A percentile compares a stretch with the other conserved stretches of the same genome.
Evolutionary conservation across 257 asterid genomes (phyloP).

Genomic region (Solanum acaule): DNA sequence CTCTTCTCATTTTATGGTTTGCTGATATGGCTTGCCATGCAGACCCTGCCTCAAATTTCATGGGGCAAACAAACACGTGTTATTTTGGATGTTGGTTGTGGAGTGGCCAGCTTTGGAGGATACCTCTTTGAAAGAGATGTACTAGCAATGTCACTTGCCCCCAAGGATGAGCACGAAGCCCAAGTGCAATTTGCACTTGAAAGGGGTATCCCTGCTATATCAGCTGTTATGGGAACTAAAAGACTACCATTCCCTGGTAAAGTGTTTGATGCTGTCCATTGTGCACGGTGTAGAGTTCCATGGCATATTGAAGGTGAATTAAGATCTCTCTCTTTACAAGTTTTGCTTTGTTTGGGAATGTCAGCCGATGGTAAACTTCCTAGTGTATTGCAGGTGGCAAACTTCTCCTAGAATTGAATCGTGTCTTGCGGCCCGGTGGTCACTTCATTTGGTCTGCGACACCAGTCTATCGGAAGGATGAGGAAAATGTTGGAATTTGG

Average conservation of each 20-base stretch:
- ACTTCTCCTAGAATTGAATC: slow-evolving; percentile 29
- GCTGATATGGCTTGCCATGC: neutral
- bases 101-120: slow-evolving; percentile 31
- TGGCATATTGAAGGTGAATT: slow-evolving; percentile 22
- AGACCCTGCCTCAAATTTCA: slow-evolving; percentile 14
- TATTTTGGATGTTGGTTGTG: slow-evolving; percentile 28
- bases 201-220: slow-evolving; percentile 18
- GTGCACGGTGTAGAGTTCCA: slow-evolving; percentile 26
- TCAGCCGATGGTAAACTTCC: neutral
- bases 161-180: slow-evolving; percentile 30
- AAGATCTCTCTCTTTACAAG: neutral
- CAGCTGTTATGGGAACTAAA: slow-evolving; percentile 21
- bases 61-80: slow-evolving; percentile 25
- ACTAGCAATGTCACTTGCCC: slow-evolving; percentile 25
- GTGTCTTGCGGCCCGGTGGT: slow-evolving; percentile 29
- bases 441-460: slow-evolving; percentile 31
- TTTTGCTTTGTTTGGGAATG: neutral
- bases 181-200: slow-evolving; percentile 24
- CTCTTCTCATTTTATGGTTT: neutral
- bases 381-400: slow-evolving; percentile 19
- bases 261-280: slow-evolving; percentile 21
- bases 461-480: slow-evolving; percentile 21
- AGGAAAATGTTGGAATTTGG: slow-evolving; percentile 25
- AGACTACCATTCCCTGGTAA: slow-evolving; percentile 18
- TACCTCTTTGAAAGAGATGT: slow-evolving; percentile 23